phyloP scores from a whole-genome alignment of 768 basidiomycete genomes.

The Austroboletus eburneus region DNA sequence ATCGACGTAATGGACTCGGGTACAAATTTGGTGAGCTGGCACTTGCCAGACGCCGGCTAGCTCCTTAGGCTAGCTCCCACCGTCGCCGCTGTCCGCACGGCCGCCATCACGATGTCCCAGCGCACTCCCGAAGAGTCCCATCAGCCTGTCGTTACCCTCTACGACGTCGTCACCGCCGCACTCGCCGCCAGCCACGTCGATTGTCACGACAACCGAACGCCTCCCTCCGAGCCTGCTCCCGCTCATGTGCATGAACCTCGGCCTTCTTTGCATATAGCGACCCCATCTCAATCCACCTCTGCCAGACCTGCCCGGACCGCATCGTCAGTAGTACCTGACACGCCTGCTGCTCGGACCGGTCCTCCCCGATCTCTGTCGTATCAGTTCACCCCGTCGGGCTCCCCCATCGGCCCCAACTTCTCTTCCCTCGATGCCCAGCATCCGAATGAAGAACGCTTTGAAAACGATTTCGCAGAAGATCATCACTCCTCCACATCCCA shows the following conservation, averaged over 20 bases:
- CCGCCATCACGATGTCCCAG: no score
- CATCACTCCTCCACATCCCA: conserved; percentile 29
- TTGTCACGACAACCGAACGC: neutral
- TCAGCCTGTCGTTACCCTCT: conserved; percentile 3
- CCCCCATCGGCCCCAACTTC: conserved; percentile 31
- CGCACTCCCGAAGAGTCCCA: no score
- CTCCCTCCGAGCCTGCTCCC: no score
- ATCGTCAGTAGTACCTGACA: conserved; percentile 23
- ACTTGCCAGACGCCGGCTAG: no score
- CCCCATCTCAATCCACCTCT: conserved; percentile 5
- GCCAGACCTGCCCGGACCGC: conserved; percentile 6
- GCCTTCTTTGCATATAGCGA: conserved; percentile 12
- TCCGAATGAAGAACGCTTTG: conserved; percentile 25
- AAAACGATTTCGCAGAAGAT: conserved; percentile 34
- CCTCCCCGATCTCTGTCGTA: conserved; percentile 72
- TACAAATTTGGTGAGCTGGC: neutral
- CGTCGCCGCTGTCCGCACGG: no score
- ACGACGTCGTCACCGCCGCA: conserved; percentile 6
- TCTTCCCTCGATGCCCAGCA: conserved; percentile 24
- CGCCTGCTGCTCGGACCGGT: conserved; percentile 65
- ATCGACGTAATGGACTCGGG: conserved; percentile 1
- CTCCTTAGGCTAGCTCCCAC: no score
- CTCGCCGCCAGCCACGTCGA: conserved; percentile 1
- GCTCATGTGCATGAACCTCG: conserved; percentile 4
- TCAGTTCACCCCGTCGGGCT: conserved; percentile 49